Conservation (phyloP, 768 basidiomycete genomes). For the Psilocybe cubensis region DNA sequence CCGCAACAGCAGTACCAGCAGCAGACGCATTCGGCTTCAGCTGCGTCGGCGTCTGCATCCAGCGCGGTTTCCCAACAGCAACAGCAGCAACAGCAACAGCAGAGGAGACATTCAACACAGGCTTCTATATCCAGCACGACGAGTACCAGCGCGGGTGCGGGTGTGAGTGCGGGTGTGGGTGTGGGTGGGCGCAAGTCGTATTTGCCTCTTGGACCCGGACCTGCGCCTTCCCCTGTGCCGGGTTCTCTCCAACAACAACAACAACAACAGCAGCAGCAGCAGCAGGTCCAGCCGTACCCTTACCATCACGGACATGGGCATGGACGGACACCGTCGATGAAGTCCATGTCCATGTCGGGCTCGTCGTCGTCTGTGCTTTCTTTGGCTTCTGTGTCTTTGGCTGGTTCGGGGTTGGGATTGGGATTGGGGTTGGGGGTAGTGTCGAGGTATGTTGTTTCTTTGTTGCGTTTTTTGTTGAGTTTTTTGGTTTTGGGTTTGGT, state of each 20-base stretch:
- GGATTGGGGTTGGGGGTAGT: not conserved
- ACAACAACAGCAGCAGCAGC: not conserved
- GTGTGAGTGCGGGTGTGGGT: not conserved
- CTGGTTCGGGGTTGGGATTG: not conserved
- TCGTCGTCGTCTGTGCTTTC: not conserved
- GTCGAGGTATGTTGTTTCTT: too few relatives aligned
- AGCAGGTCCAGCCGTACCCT: too few relatives aligned
- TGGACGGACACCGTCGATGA: not conserved
- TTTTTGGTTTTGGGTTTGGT: too few relatives aligned
- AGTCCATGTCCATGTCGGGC: not conserved
- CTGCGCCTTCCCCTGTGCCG: not conserved
- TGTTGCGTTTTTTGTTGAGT: too few relatives aligned
- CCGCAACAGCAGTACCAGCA: too few relatives aligned
- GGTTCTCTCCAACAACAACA: not conserved
- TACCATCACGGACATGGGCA: too few relatives aligned
- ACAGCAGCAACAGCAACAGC: not conserved
- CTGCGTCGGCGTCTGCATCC: too few relatives aligned
- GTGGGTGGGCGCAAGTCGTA: not conserved
- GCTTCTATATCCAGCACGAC: not conserved
- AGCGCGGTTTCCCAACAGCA: not conserved
- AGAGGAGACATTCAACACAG: not conserved
- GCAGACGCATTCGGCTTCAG: too few relatives aligned
- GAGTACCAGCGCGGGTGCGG: not conserved
- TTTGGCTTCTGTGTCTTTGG: not conserved
- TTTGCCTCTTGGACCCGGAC: not conserved